Conservation (phyloP, 2,329 filamentous ascomycete species). For the Corynespora cassiicola region DNA sequence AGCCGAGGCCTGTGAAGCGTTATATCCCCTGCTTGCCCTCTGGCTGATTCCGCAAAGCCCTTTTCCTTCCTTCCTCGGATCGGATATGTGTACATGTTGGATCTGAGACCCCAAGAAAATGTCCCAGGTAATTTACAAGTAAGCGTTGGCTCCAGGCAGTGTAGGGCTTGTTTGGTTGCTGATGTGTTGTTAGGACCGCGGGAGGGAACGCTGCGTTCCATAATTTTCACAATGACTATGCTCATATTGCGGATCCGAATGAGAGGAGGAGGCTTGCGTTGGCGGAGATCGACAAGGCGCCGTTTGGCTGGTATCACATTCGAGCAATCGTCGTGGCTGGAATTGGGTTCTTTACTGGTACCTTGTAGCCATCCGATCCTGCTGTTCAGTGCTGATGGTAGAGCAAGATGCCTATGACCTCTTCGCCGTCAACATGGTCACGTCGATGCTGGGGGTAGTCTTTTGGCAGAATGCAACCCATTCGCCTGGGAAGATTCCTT, state of each 20-base stretch:
- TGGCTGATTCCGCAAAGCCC: too few relatives aligned
- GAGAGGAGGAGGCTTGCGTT: slow-evolving; percentile 44
- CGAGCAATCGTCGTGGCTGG: slow-evolving; percentile 79
- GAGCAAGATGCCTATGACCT: slow-evolving; percentile 61
- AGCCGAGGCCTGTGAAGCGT: too few relatives aligned
- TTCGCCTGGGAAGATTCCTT: slow-evolving; percentile 61
- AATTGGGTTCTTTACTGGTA: slow-evolving; percentile 88
- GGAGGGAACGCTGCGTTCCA: slow-evolving; percentile 32
- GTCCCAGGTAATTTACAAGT: too few relatives aligned
- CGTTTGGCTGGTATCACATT: slow-evolving; percentile 70
- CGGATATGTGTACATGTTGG: too few relatives aligned
- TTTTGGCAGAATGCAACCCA: slow-evolving; percentile 65
- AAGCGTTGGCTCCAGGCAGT: too few relatives aligned
- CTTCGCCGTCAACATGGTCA: slow-evolving; percentile 64
- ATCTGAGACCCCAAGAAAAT: too few relatives aligned
- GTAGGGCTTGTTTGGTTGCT: too few relatives aligned
- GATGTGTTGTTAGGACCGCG: too few relatives aligned
- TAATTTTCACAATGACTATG: slow-evolving; percentile 25
- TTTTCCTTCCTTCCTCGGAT: too few relatives aligned
- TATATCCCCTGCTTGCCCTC: too few relatives aligned
- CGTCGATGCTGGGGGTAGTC: slow-evolving; percentile 78
- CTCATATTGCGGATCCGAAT: slow-evolving; percentile 41
- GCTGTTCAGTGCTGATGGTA: slow-evolving; percentile 9
- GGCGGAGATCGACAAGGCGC: slow-evolving; percentile 44
- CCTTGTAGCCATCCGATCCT: slow-evolving; percentile 63